Evolutionary conservation across 805 yeast genomes (phyloP).

Genomic region (Tetrapisispora iriomotensis): DNA sequence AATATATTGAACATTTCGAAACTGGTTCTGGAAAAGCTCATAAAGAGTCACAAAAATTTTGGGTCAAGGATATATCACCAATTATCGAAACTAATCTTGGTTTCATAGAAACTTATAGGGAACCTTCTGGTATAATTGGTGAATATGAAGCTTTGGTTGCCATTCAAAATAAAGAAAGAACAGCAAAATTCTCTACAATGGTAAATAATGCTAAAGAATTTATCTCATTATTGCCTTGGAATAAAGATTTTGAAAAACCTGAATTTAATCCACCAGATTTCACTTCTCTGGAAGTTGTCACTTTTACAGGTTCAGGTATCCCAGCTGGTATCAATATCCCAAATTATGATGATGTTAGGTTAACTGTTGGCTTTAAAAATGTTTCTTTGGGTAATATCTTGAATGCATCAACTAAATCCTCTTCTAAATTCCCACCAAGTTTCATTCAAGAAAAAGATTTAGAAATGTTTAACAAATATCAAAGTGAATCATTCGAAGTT

Average conservation of each 20-base stretch:
- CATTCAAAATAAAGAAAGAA: conserved; percentile 79
- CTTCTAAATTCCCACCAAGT: conserved; percentile 49
- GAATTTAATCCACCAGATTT: conserved; percentile 87
- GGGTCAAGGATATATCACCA: conserved; percentile 87
- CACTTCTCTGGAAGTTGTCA: conserved; percentile 79
- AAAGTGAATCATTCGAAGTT: conserved; percentile 79
- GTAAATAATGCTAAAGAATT: conserved; percentile 59
- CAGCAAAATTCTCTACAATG: conserved; percentile 63
- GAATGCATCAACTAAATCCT: conserved; percentile 52
- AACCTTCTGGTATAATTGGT: conserved; percentile 84
- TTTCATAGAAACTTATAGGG: conserved; percentile 87
- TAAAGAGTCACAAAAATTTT: conserved; percentile 68
- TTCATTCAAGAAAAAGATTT: conserved; percentile 48
- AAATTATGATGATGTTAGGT: conserved; percentile 80
- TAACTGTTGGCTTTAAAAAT: conserved; percentile 77
- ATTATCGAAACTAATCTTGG: conserved; percentile 74
- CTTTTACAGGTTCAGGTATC: conserved; percentile 82
- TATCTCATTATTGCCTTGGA: conserved; percentile 71
- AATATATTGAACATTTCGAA: conserved; percentile 58
- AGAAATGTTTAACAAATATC: conserved; percentile 55
- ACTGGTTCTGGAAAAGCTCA: conserved; percentile 83
- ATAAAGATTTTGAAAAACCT: conserved; percentile 64
- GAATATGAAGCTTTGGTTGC: conserved; percentile 92
- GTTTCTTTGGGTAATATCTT: conserved; percentile 83
- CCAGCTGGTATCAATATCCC: conserved; percentile 94